phyloP scores from a whole-genome alignment of 1,139 yeast genomes.

The Diutina neorugosa region DNA sequence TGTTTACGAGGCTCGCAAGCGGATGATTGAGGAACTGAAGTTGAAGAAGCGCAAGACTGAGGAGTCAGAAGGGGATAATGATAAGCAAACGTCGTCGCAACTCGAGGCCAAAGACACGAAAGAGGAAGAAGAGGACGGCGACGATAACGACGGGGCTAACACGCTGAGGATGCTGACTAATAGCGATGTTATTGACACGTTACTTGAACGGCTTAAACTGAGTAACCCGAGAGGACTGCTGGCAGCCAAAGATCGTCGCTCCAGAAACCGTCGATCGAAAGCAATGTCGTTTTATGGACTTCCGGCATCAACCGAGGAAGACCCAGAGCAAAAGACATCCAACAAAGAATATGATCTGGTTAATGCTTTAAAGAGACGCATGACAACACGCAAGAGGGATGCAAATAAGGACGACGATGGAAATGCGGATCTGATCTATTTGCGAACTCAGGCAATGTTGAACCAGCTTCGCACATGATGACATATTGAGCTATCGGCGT shows the following conservation, averaged over 20 bases:
- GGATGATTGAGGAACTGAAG: slow-evolving; percentile 15
- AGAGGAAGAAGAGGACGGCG: slow-evolving; percentile 5
- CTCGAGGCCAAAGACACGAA: background rate
- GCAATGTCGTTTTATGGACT: slow-evolving; percentile 12
- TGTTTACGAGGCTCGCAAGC: slow-evolving; percentile 27
- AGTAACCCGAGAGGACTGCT: slow-evolving; percentile 12
- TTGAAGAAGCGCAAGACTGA: slow-evolving; percentile 11
- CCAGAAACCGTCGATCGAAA: slow-evolving; percentile 18
- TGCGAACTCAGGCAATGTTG: slow-evolving; percentile 2
- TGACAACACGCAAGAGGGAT: slow-evolving; percentile 14
- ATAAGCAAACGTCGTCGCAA: background rate
- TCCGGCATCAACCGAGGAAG: slow-evolving; percentile 24
- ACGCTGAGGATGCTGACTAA: slow-evolving; percentile 6
- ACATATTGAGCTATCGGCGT: background rate
- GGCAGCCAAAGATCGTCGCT: slow-evolving; percentile 13
- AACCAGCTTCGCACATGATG: slow-evolving; percentile 2
- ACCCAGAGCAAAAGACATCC: slow-evolving; percentile 5
- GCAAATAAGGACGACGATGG: background rate
- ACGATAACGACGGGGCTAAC: slow-evolving; percentile 6
- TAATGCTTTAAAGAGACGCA: slow-evolving; percentile 22
- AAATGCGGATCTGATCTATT: slow-evolving; percentile 1
- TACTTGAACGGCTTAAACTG: slow-evolving; percentile 19
- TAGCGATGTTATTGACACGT: slow-evolving; percentile 23
- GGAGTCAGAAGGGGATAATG: background rate
- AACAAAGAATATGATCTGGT: slow-evolving; percentile 27